A percentile compares a stretch with the other conserved stretches of the same genome.
These are phyloP conservation scores for Neurospora africana DNA, from an alignment of 495 filamentous ascomycete species.

Conservation along the genomic window DNA sequence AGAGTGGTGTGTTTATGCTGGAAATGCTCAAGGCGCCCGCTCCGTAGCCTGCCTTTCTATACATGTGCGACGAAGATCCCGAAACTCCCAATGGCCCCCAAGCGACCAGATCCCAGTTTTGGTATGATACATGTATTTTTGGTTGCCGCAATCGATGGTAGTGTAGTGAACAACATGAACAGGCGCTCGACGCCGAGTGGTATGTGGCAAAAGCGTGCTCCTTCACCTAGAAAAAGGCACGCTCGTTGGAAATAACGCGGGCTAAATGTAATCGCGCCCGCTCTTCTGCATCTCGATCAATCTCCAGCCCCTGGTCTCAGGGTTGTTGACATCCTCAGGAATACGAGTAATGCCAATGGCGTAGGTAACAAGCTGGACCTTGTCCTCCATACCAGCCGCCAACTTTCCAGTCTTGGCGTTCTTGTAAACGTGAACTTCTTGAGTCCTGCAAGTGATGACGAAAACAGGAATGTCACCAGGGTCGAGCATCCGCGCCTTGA, in stretches of 20 bases:
- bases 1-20: constrained; percentile 18
- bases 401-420: constrained; percentile 82
- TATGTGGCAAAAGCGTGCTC: not conserved
- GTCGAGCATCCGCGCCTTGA: constrained; percentile 83
- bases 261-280: constrained; percentile 67
- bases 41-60: constrained; percentile 10
- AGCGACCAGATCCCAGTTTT: constrained; percentile 11
- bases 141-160: constrained; percentile 2
- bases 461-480: constrained; percentile 96
- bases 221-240: not conserved
- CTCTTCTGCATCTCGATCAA: constrained; percentile 98
- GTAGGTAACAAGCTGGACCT: constrained; percentile 94
- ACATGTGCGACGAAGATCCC: not conserved
- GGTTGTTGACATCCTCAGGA: constrained; percentile 91
- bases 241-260: not conserved
- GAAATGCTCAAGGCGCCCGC: constrained; percentile 18
- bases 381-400: constrained; percentile 97
- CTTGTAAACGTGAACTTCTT: constrained; percentile 93
- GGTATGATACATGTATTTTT: constrained; percentile 17
- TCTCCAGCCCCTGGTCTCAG: constrained; percentile 91
- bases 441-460: constrained; percentile 90
- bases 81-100: constrained; percentile 10
- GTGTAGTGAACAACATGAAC: not conserved
- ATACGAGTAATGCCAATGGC: constrained; percentile 91
- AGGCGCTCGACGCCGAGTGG: not conserved